Evolutionary conservation across 768 basidiomycete species (phyloP), one percentile per base, ranked within the genome.

Genomic region (Galerina marginata): DNA sequence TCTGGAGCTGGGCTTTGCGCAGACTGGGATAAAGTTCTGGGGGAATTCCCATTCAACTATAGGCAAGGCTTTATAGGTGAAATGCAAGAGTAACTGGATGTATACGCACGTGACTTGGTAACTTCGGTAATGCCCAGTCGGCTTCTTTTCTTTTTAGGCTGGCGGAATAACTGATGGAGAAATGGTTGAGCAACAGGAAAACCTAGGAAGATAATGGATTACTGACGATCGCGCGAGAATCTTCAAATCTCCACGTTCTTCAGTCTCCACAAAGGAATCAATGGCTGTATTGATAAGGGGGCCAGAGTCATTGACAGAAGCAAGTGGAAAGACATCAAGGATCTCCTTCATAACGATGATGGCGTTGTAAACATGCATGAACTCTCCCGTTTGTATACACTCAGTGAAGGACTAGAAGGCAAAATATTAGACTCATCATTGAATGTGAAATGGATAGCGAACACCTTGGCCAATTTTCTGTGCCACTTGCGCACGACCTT

Each of bases 321-420:
- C 83, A 9, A 91, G 70, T 26, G 96, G 96, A 76, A 97, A 97
- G 51, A 93, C 90, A 1, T 92, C 89, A 33, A 95, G 82, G 20
- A 98, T 86, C 72, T 97, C 93, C 69, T 95, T 93, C 63, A 97
- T 81, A 29, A 99, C 89, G 40, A 96, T 86, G 74, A 99, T 92
- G n/a, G 93, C 85, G 70, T 99, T 99, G 74, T 96, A 96, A 55
- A 98, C 92, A 67, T 95, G 95, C 92, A 98, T 96, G 72, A 96
- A 99, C 69, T 96, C 96, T 51, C 85, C 86, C 2, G 95, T 90
- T 67, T 89, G 84, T 61, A 98, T 89, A 70, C 91, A 95, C 36
- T 87, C 89, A 16, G 83, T 79, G 65, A 98, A 86, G 57, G 86
- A 87, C 95, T 95, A 68, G 16, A 37, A 59, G 40, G 42, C 38